phyloP scores from a whole-genome alignment of 2,329 filamentous ascomycete species.

The Amphichorda felina region DNA sequence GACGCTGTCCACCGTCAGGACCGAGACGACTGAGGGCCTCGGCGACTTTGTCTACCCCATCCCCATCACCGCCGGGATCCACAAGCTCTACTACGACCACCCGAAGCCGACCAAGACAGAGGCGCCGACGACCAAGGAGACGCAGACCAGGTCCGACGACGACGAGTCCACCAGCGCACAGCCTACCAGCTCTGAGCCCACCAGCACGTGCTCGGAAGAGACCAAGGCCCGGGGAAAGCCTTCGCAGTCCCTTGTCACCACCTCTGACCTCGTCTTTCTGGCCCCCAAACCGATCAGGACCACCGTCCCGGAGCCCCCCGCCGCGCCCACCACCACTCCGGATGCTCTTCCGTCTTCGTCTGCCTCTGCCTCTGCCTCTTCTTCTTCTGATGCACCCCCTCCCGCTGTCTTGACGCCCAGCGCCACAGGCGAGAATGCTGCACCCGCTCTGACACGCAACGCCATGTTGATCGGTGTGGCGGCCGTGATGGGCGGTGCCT shows the following conservation, averaged over 20 bases:
- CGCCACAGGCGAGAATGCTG: neutral
- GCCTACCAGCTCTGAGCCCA: too few species aligned
- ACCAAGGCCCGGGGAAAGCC: too few species aligned
- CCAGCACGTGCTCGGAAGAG: too few species aligned
- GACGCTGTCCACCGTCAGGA: neutral
- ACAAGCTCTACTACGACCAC: neutral
- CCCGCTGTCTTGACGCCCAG: too few species aligned
- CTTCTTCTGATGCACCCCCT: too few species aligned
- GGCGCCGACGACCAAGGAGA: neutral
- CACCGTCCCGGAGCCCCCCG: too few species aligned
- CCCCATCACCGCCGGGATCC: conserved; percentile 1
- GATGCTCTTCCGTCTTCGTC: too few species aligned
- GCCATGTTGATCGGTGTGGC: neutral
- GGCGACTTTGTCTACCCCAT: conserved; percentile 1
- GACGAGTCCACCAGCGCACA: neutral
- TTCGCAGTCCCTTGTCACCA: too few species aligned
- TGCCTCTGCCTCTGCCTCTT: too few species aligned
- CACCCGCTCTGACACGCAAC: neutral
- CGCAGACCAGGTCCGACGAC: neutral
- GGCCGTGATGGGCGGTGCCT: neutral
- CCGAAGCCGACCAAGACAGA: neutral
- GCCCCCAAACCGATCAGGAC: too few species aligned
- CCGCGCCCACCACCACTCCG: too few species aligned
- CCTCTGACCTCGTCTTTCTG: too few species aligned
- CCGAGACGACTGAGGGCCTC: neutral